Evolutionary conservation across 106 monocot species (phyloP), one percentile per base, ranked within the genome.

Genomic region (Dendrobium chrysotoxum): DNA sequence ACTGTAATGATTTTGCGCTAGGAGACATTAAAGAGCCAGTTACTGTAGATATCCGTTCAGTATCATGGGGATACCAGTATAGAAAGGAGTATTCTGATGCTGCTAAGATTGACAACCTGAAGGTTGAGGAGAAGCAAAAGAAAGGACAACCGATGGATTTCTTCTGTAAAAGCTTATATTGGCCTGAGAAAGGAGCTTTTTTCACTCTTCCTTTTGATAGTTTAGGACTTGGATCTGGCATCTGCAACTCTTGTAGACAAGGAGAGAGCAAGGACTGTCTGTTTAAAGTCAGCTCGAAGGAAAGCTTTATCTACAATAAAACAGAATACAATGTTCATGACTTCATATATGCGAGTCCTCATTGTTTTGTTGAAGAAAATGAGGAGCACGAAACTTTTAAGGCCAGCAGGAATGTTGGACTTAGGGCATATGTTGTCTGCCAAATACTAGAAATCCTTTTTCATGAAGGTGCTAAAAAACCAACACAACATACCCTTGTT

Each of bases 161-260:
- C 40, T 93, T 80, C 40, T 99, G 99, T 80, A 99, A 91, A 82
- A 88, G 99, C 76, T 84, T 93, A 74, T 99, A 99, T 65, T 93
- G 87, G 80, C 99, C 99, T 74, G 83, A 95, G 80, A 91, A 79
- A 80, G 99, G 99, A 76, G 99, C 89, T 10, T 99, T 99, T 80
- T 80, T 90, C 42, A 53, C 82, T 73, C 81, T 91, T 76, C 87
- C 92, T 47, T 82, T 28, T 80, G 89, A 84, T 50, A 90, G 74
- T 44, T 77, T 95, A 53, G 99, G 91, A 20, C 83, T 89, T 79
- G 99, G 99, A 80, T 95, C 46, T 80, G 99, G 99, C 64, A 28
- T 74, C n/a, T 99, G 99, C 64, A 84, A 85, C 72, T 88, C 93
- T 39, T 99, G 99, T 77, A 83, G 90, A 79, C 82, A 85, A 44